Evolutionary conservation across 805 yeast species (phyloP), one percentile per base, ranked within the genome.

Genomic region (Jamesozyma gamospora): DNA sequence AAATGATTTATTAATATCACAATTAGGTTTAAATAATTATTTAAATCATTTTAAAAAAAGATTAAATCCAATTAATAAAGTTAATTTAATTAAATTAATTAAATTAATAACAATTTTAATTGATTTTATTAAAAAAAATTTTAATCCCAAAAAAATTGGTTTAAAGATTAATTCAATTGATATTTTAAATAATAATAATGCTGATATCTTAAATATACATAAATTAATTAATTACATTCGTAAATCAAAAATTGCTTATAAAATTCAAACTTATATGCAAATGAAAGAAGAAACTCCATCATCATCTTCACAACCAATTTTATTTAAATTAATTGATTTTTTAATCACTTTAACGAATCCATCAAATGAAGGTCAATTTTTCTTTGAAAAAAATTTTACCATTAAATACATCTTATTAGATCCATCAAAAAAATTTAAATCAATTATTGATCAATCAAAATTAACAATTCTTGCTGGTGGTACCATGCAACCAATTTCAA

Each of bases 401-500:
- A 36, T 88, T 38, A 75, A 77, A 41, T 88, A 87, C 52, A 71
- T 85, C 68, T 63, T 86, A 7, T 63, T 88, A 7, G 95, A 87
- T 52, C 94, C 96, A 3, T 76, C 85, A 40, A 74, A 73, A 35
- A 66, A 74, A 3, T 85, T 88, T 53, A 65, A 69, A 39, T 79
- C 77, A 2, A 66, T 90, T 3, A 74, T 84, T 0, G 75, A 75
- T 3, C 71, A 75, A 12, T 69, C 86, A 0, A 69, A 69, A 46
- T 79, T 88, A 56, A 81, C 88, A 0, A 65, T 90, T 2, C 56
- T 88, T 3, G 92, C 95, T 2, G 97, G 97, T 28, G 97, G 97
- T 12, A 88, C 97, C 0, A 85, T 87, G 95, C 90, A 83, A 53
- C 96, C 96, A 0, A 66, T 78, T 27, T 53, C 67, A n/a, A 95